Evolutionary conservation across 2,329 filamentous ascomycete species (phyloP), one percentile per base, ranked within the genome.

Genomic region (Tothia fuscella): DNA sequence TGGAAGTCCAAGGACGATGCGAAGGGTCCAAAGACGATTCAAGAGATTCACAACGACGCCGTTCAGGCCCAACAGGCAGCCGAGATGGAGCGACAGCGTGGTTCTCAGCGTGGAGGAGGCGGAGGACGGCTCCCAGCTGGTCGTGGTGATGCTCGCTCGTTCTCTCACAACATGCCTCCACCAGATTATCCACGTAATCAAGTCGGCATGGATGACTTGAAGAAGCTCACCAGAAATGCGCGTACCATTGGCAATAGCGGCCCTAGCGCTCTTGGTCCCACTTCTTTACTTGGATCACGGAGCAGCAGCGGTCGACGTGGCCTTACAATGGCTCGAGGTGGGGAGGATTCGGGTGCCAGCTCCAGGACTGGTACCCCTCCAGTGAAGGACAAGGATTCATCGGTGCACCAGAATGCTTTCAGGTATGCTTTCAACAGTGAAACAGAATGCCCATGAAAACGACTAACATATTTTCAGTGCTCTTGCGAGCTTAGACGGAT

Each of bases 21-120:
- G 65, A 96, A 96, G 71, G 91, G 91, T 28, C 91, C 91, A 45
- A 95, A 95, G 78, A 98, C 91, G 6, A 82, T 98, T 41, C 78
- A 87, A 3, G 84, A 96, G 65, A 84, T 98, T 51, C 84, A 87
- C 58, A 81, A 80, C 45, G 82, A 87, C 65, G 86, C 86, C 50
- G 72, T 76, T 41, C 19, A 24, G 19, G 82, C 82, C 33, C 78
- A 82, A 51, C 88, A 89, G 64, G 85, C 86, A 46, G 81, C 81
- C 42, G 88, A 95, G 55, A 63, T 70, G 54, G 72, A 77, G 56
- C 68, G 71, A 47, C 57, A 66, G 33, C 67, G 70, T 38, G 25
- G 16, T 14, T 67, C 67, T 43, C 77, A 66, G 59, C 74, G 76
- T 56, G 74, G 85, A 32, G 62, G 60, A 51, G 80, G 84, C 42